Conservation (phyloP, 768 basidiomycete species). For the Podaxis sp. region DNA sequence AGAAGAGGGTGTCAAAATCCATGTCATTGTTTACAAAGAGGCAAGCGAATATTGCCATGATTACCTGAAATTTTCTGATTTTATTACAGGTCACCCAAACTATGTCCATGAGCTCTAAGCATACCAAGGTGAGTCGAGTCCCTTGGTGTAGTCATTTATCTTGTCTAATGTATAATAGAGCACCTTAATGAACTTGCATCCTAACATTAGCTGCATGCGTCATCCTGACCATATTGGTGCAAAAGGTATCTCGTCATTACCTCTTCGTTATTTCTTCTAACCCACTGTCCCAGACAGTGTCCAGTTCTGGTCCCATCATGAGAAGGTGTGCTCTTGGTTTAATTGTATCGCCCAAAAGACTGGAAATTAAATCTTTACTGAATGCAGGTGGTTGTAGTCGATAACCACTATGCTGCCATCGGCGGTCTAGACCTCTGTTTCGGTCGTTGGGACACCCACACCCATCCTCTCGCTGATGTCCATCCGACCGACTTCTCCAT, state of each 20-base stretch:
- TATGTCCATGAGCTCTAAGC: conserved; percentile 85
- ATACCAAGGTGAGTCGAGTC: conserved; percentile 61
- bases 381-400: conserved; percentile 70
- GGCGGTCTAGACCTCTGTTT: conserved; percentile 97
- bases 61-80: background rate
- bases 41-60: conserved; percentile 28
- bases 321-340: conserved; percentile 48
- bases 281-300: conserved; percentile 54
- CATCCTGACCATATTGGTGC: conserved; percentile 90
- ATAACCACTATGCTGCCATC: conserved; percentile 82
- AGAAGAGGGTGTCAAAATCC: conserved; percentile 86
- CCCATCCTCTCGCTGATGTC: conserved; percentile 86
- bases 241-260: conserved; percentile 44
- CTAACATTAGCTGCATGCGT: conserved; percentile 85
- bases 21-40: conserved; percentile 95
- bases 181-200: conserved; percentile 78
- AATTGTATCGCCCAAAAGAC: background rate
- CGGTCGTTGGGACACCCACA: conserved; percentile 95
- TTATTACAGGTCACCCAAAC: conserved; percentile 75
- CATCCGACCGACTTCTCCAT: conserved; percentile 83
- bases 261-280: background rate
- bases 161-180: conserved; percentile 38
- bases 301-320: conserved; percentile 92
- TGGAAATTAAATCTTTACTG: background rate
- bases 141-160: background rate